phyloP scores from a whole-genome alignment of 2,329 filamentous ascomycete genomes.

The Botryotinia globosa region DNA sequence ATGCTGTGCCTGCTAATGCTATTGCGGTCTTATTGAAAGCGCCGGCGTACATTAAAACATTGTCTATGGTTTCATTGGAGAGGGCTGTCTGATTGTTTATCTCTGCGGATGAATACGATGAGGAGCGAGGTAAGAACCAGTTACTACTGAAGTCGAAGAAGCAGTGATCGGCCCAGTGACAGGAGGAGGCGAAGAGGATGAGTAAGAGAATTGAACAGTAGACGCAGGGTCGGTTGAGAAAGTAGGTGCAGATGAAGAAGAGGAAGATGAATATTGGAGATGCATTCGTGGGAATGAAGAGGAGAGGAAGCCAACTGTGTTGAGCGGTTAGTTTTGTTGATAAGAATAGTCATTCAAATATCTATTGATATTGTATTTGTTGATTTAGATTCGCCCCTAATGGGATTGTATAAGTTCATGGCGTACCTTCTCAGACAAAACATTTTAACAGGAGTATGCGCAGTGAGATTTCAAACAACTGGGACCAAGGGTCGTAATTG shows the following conservation, averaged over 20 bases:
- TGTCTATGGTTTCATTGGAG: slow-evolving; percentile 38
- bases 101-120: slow-evolving; percentile 28
- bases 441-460: slow-evolving; percentile 42
- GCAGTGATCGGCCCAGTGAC: slow-evolving; percentile 83
- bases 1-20: slow-evolving; percentile 63
- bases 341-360: not conserved
- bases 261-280: slow-evolving; percentile 82
- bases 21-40: slow-evolving; percentile 67
- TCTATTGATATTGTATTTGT: not conserved
- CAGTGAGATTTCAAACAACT: not conserved
- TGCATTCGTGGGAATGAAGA: slow-evolving; percentile 84
- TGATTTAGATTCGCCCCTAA: not conserved
- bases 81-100: slow-evolving; percentile 30
- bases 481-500: slow-evolving; percentile 17
- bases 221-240: slow-evolving; percentile 92
- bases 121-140: slow-evolving; percentile 81
- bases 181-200: slow-evolving; percentile 89
- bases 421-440: slow-evolving; percentile 61
- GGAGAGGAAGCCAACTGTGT: slow-evolving; percentile 75
- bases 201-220: slow-evolving; percentile 97
- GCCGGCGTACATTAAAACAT: slow-evolving; percentile 37
- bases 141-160: slow-evolving; percentile 90
- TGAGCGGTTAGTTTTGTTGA: slow-evolving; percentile 16
- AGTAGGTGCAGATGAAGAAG: slow-evolving; percentile 90
- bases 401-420: not conserved